Evolutionary conservation across 2,329 filamentous ascomycete genomes (phyloP).

Genomic region (Neurospora crassa): DNA sequence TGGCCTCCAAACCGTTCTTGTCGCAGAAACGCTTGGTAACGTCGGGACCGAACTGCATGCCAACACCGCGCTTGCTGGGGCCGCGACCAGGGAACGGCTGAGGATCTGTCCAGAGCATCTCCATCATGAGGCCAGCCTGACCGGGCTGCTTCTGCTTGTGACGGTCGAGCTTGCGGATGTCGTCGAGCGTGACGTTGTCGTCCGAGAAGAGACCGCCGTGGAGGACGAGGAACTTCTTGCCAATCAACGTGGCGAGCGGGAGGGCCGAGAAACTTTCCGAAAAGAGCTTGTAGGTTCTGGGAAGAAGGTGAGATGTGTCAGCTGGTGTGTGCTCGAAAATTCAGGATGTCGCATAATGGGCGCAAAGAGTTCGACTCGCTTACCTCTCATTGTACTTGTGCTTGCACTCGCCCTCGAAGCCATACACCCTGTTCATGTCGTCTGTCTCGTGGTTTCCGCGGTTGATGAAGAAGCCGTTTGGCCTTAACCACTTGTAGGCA

Average conservation of each 20-base stretch:
- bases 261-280: conserved; percentile 96
- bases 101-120: conserved; percentile 99
- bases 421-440: conserved; percentile 98
- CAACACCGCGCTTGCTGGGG: conserved; percentile 93
- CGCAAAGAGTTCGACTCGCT: conserved; percentile 2
- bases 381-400: conserved; percentile 88
- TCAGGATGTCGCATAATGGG: conserved; percentile 5
- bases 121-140: conserved; percentile 96
- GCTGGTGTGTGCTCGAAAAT: not conserved
- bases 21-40: conserved; percentile 96
- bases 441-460: conserved; percentile 98
- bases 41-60: conserved; percentile 93
- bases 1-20: conserved; percentile 84
- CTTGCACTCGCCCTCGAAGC: conserved; percentile 96
- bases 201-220: conserved; percentile 95
- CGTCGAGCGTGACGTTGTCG: conserved; percentile 82
- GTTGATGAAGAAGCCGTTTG: conserved; percentile 86
- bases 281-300: conserved; percentile 85
- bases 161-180: conserved; percentile 86
- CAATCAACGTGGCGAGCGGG: conserved; percentile 84
- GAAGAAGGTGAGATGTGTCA: conserved; percentile 5
- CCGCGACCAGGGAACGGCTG: conserved; percentile 78
- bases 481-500: conserved; percentile 92
- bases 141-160: conserved; percentile 89
- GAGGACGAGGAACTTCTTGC: conserved; percentile 81